Base-by-base conservation (phyloP, 1,284 basidiomycete species). In the Pascua sp. region DNA sequence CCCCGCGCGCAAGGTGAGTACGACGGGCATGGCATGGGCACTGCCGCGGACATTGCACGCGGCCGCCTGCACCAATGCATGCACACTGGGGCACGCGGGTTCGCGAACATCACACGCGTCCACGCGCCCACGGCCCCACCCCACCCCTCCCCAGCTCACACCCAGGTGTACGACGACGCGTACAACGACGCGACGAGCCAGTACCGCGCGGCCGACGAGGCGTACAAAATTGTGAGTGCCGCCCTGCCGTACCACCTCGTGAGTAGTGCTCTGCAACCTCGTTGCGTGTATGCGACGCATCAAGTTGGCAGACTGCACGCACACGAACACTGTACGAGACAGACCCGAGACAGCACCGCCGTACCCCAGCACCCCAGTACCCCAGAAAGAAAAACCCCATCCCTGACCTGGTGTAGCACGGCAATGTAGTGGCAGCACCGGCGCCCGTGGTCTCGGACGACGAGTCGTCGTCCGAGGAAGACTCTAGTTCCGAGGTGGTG, bases 1-100 rank as follows among this genome's bases (percentile, higher is more conserved):
- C 9, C 83, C 83, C 8, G 81, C 88, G 68, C 92, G 90, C 77
- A 82, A 86, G 77, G 91, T 91, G 63, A 61, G 52, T 13, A 32
- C 3, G 24, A 7, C 24, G 40, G 16, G 8, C 5, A 9, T 17
- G 15, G 15, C 11, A 4, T 44, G 16, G 38, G 9, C 13, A 16
- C n/a, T n/a, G n/a, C n/a, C n/a, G 11, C 37, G 82, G 71, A 49
- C 12, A 11, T 10, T 36, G 7, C n/a, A 51, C 18, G 43, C 45
- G 10, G 8, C 12, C 36, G 16, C 17, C 46, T 16, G 16, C n/a
- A 41, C 7, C 15, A 8, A 11, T 12, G 32, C 13, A 9, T 42
- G 10, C 10, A 17, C 42, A 32, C 17, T 42, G 11, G 36, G 18
- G 3, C 38, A 12, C 41, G 4, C n/a, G n/a, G n/a, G n/a, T n/a